Evolutionary conservation across 306 rosid genomes (phyloP), one percentile per base, ranked within the genome.

Genomic region (Prosopis cineraria): DNA sequence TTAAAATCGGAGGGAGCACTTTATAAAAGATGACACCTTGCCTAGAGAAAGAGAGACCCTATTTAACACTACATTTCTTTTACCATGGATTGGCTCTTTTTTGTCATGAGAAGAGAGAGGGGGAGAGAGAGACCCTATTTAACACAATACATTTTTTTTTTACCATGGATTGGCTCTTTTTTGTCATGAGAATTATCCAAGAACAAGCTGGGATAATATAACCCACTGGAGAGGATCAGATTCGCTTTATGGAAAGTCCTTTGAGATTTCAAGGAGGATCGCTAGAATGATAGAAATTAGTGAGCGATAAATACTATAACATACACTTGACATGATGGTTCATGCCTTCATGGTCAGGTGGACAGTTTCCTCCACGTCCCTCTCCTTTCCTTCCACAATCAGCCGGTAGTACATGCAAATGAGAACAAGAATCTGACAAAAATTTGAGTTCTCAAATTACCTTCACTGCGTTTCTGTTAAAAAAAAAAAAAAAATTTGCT

Each of bases 381-480:
- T 62, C 17, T 16, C 45, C 27, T 48, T 40, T n/a, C 41, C 74
- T 14, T 24, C 40, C 22, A 10, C 20, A 17, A 2, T 67, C 39
- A 43, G 33, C 20, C 44, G 27, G 30, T 29, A 47, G 47, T 62
- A 45, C 20, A 7, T 45, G 17, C 10, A 33, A 44, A 44, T 27
- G 40, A 16, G 29, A 40, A 43, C 7, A 25, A 25, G 70, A 43
- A 53, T 22, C 60, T 8, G 33, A 68, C 24, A 10, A 69, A 40
- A n/a, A 40, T 50, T 41, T 9, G 58, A 45, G 41, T 56, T 45
- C 68, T 19, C 73, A 71, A 34, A 25, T 76, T 67, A 37, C 33
- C 10, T 36, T 12, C 41, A n/a, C 72, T 24, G 58, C 27, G 11
- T n/a, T 50, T 50, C 58, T 17, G 58, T 50, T 50, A 8, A 40